Percentiles rank a stretch among this genome's conserved stretches.
Evolutionary conservation across 495 filamentous ascomycete genomes (phyloP).

Genomic region (Aspergillus carlsbadensis): DNA sequence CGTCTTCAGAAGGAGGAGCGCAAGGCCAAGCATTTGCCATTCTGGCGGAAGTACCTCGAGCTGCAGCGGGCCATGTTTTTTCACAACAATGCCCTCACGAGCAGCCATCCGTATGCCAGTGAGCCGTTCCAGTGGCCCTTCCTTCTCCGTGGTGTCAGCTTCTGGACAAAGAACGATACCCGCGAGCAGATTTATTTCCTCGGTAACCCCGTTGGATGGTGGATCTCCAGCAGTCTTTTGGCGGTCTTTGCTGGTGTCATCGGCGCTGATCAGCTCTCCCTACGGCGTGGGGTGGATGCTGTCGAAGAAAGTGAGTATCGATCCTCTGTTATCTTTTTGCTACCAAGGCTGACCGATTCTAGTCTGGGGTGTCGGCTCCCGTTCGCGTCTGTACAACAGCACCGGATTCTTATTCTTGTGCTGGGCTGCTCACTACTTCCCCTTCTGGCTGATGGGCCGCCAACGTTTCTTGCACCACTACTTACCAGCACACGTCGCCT

Average conservation of each 20-base stretch:
- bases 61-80: slow-evolving; percentile 97
- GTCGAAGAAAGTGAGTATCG: slow-evolving; percentile 82
- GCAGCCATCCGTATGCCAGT: slow-evolving; percentile 92
- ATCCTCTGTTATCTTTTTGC: neutral
- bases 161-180: slow-evolving; percentile 98
- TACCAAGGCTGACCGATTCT: slow-evolving; percentile 9
- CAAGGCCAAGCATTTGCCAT: slow-evolving; percentile 78
- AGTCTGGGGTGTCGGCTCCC: slow-evolving; percentile 67
- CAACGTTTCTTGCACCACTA: slow-evolving; percentile 77
- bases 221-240: slow-evolving; percentile 86
- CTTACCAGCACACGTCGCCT: slow-evolving; percentile 88
- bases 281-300: slow-evolving; percentile 88
- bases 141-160: slow-evolving; percentile 92
- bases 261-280: slow-evolving; percentile 87
- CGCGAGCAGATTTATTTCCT: slow-evolving; percentile 98
- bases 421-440: slow-evolving; percentile 73
- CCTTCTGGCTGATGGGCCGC: slow-evolving; percentile 74
- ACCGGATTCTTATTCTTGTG: slow-evolving; percentile 97
- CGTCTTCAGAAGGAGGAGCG: slow-evolving; percentile 70
- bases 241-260: slow-evolving; percentile 93
- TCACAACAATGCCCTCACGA: slow-evolving; percentile 97
- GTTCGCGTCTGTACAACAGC: slow-evolving; percentile 93
- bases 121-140: slow-evolving; percentile 98
- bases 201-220: slow-evolving; percentile 97
- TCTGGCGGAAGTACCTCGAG: slow-evolving; percentile 94